Conservation (phyloP, 768 basidiomycete genomes). For the Dendrothele bispora region DNA sequence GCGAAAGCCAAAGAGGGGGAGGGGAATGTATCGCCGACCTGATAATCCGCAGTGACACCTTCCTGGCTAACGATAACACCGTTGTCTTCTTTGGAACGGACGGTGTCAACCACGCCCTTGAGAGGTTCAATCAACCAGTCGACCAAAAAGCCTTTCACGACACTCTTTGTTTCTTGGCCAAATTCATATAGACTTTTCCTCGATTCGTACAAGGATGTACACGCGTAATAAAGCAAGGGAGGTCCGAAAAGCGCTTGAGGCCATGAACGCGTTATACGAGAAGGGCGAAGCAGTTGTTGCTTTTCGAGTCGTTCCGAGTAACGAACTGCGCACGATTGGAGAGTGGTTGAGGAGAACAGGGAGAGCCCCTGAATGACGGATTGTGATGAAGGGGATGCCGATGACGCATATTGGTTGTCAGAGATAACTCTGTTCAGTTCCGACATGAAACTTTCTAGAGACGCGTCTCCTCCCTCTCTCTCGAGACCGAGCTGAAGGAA, state of each 20-base stretch:
- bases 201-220: conserved; percentile 55
- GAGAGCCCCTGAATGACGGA: conserved; percentile 7
- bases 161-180: conserved; percentile 61
- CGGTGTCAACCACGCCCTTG: conserved; percentile 77
- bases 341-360: too few species aligned
- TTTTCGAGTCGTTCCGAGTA: too few species aligned
- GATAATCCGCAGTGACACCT: conserved; percentile 82
- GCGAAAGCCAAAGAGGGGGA: not conserved
- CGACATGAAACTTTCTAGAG: conserved; percentile 18
- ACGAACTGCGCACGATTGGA: too few species aligned
- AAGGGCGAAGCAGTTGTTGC: conserved; percentile 61
- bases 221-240: conserved; percentile 55
- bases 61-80: conserved; percentile 76
- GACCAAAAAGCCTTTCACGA: conserved; percentile 67
- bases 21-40: conserved; percentile 44
- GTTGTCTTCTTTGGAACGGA: conserved; percentile 77
- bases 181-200: conserved; percentile 57
- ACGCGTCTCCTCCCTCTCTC: conserved; percentile 14
- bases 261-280: conserved; percentile 72
- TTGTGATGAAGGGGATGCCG: not conserved
- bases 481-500: conserved; percentile 35
- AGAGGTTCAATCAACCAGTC: conserved; percentile 89
- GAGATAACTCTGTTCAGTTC: not conserved
- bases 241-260: conserved; percentile 79
- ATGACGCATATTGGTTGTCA: not conserved